Conservation (phyloP, 441 rosid species). For the Rhodomyrtus psidioides region DNA sequence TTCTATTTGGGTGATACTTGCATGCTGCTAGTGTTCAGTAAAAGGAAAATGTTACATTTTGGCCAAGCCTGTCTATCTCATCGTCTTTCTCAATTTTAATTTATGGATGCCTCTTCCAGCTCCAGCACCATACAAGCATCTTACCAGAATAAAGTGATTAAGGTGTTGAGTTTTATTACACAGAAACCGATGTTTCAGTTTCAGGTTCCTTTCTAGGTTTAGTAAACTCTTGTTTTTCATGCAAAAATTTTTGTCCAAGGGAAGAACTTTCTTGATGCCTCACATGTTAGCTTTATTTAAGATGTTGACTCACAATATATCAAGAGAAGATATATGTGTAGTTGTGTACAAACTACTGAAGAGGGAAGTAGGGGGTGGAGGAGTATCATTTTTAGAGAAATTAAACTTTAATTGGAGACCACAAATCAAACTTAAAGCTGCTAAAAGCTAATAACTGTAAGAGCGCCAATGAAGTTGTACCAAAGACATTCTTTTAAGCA, state of each 20-base stretch:
- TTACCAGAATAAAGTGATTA: not conserved
- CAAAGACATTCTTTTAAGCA: not conserved
- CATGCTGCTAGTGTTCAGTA: not conserved
- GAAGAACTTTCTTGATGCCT: not conserved
- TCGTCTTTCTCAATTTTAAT: not conserved
- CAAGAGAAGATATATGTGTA: not conserved
- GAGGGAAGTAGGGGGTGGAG: not conserved
- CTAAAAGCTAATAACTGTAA: not conserved
- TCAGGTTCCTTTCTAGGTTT: not conserved
- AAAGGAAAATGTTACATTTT: not conserved
- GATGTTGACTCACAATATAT: not conserved
- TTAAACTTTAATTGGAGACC: not conserved
- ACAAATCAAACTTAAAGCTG: not conserved
- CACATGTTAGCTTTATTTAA: not conserved
- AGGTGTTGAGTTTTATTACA: not conserved
- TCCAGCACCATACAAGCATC: not conserved
- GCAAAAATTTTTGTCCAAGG: not conserved
- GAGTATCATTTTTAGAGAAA: not conserved
- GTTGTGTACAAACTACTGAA: not conserved
- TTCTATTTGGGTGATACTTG: not conserved
- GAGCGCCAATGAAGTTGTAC: not conserved
- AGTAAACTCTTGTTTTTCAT: not conserved
- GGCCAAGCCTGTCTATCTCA: not conserved
- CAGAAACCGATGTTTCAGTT: not conserved
- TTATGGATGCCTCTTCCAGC: not conserved